phyloP scores from a whole-genome alignment of 2,329 filamentous ascomycete genomes.

The Talaromyces piceae region DNA sequence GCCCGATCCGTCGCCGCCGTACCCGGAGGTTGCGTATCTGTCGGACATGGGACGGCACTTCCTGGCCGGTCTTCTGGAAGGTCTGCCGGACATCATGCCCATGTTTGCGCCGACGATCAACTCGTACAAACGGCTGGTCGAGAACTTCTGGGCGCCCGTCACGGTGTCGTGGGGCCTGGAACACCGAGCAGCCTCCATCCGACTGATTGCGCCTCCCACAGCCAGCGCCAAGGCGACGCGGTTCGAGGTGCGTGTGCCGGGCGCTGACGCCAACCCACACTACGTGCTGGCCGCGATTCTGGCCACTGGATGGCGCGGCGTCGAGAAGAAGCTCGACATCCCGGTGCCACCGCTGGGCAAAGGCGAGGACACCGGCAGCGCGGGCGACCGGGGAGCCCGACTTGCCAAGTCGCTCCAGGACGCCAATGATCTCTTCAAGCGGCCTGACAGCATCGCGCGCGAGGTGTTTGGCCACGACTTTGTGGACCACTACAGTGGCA shows the following conservation, averaged over 20 bases:
- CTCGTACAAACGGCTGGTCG: conserved; percentile 94
- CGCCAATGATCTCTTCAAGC: conserved; percentile 70
- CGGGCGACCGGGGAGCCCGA: conserved; percentile 62
- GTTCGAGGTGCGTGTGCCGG: conserved; percentile 86
- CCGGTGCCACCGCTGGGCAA: conserved; percentile 74
- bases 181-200: conserved; percentile 84
- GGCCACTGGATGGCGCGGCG: conserved; percentile 79
- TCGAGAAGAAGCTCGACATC: conserved; percentile 86
- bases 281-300: conserved; percentile 81
- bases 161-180: conserved; percentile 96
- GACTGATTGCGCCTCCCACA: conserved; percentile 82
- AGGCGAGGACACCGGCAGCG: conserved; percentile 71
- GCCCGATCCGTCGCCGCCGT: conserved; percentile 63
- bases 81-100: conserved; percentile 92
- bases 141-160: conserved; percentile 98
- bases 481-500: conserved; percentile 91
- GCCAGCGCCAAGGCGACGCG: conserved; percentile 77
- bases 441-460: conserved; percentile 74
- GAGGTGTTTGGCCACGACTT: conserved; percentile 93
- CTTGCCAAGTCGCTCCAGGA: conserved; percentile 81
- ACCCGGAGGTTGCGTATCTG: conserved; percentile 67
- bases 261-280: conserved; percentile 88
- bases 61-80: conserved; percentile 79
- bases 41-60: conserved; percentile 90
- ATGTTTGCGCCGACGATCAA: conserved; percentile 91